Base-by-base conservation (phyloP, 2,329 filamentous ascomycete genomes). In the Penicillium sp. region DNA sequence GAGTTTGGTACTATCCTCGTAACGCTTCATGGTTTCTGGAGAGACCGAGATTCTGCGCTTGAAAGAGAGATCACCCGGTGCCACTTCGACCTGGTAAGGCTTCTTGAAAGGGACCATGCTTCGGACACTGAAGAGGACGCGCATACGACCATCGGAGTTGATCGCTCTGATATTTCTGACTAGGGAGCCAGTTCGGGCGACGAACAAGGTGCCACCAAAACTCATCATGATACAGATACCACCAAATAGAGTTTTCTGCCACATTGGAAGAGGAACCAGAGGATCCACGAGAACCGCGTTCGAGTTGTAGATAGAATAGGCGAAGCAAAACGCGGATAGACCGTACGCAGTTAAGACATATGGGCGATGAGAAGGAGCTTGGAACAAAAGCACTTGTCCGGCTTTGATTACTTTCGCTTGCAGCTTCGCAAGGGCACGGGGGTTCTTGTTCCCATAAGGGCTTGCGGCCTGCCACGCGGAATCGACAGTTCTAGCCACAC, bases 341-440 rank as follows among this genome's bases (percentile, higher is more conserved):
- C 76, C 71, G 72, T 87, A 86, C 68, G 84, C 84, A 46, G 84
- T 82, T 63, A 84, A 69, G 61, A 88, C 81, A 71, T 86, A 88
- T 73, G 81, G 80, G 56, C 82, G 82, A 67, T 89, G 86, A 1
- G 86, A 85, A 15, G 85, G 85, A 1, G 83, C 82, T 66, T 87
- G 80, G 77, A 89, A 91, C 43, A 91, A 78, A 3, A 83, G 73
- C 8, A 87, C 85, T 2, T 79, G 75, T n/a, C 79, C 68, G 2
- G 2, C 23, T 21, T 54, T 45, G 29, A 57, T 15, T 21, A 57
- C 55, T n/a, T 61, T 84, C 83, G 57, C 78, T 76, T 15, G 84
- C 82, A 38, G 90, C 80, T 58, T 80, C 72, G 8, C 55, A 42
- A 57, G 35, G n/a, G 53, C 40, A 50, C 27, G 35, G 37, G 50